phyloP scores from a whole-genome alignment of 768 basidiomycete species.

The Crassisporium funariophilum region DNA sequence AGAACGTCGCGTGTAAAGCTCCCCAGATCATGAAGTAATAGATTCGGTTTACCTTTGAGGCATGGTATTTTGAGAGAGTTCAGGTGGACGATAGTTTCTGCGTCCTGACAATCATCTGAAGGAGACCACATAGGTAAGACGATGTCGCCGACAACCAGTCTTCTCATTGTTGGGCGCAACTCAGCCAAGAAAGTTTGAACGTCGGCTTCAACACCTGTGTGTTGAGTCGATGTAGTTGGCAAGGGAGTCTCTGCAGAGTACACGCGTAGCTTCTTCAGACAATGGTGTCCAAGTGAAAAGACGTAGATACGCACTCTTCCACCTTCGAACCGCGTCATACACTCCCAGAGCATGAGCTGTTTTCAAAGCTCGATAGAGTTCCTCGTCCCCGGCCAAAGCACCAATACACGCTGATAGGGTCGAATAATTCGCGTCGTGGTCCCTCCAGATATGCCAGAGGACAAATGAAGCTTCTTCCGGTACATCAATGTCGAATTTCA shows the following conservation, averaged over 20 bases:
- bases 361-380: slow-evolving; percentile 36
- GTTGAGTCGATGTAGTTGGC: slow-evolving; percentile 8
- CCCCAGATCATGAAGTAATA: slow-evolving; percentile 44
- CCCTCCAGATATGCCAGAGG: slow-evolving; percentile 42
- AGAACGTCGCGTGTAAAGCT: slow-evolving; percentile 34
- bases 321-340: slow-evolving; percentile 36
- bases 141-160: slow-evolving; percentile 35
- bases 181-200: slow-evolving; percentile 27
- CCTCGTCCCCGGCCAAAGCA: slow-evolving; percentile 31
- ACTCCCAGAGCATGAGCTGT: slow-evolving; percentile 26
- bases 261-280: background rate
- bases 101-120: slow-evolving; percentile 17
- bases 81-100: slow-evolving; percentile 27
- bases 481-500: slow-evolving; percentile 38
- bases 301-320: slow-evolving; percentile 25
- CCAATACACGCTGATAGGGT: slow-evolving; percentile 35
- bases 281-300: slow-evolving; percentile 4
- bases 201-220: slow-evolving; percentile 16
- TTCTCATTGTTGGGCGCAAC: slow-evolving; percentile 32
- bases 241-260: slow-evolving; percentile 8
- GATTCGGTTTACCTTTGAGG: slow-evolving; percentile 40
- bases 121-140: slow-evolving; percentile 36
- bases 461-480: slow-evolving; percentile 43
- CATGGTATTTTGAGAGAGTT: slow-evolving; percentile 34
- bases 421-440: slow-evolving; percentile 28